Base-by-base conservation (phyloP, 176 grass and related monocot species). In the Rhynchospora pubera region DNA sequence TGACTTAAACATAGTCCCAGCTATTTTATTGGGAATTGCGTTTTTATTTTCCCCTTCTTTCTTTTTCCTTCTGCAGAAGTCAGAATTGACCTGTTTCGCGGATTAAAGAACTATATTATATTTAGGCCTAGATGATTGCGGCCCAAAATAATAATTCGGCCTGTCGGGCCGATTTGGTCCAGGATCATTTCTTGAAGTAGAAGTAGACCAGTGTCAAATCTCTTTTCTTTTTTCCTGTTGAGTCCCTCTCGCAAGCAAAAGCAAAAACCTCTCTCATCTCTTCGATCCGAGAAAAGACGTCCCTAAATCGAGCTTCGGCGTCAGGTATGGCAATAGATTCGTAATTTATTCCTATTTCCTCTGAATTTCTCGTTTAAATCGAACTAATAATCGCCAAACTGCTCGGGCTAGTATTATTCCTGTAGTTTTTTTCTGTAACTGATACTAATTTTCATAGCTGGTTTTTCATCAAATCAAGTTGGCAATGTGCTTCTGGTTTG, bases 201-300 rank as follows among this genome's bases (percentile, higher is more conserved):
- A 79, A 79, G 58, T 62, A 64, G 60, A 26, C 57, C 22, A 8
- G 15, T 44, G 16, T 44, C 30, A 68, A 39, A 14, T 2, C 1
- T 44, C 18, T 47, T 10, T 46, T 47, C 22, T 66, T 47, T 48
- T 66, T 0, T 16, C 44, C 4, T 0, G 12, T 11, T 75, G 55
- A 55, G 23, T 55, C 72, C 72, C 72, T 56, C 47, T 77, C 24
- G 24, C 72, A 77, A 77, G 72, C 72, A 77, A 55, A 55, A 30
- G 50, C 47, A 5, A 28, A 28, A 28, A 28, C 26, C 55, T 7
- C 78, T 28, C 51, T 46, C 59, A 28, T 82, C 42, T 30, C 16
- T 62, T 82, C 79, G 18, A 32, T 82, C 79, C 61, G 44, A 52
- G 79, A 64, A 63, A 22, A 39, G 23, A 72, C 10, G 12, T 72